Conservation (phyloP, 1,284 basidiomycete species). For the Cutaneotrichosporon cavernicola region DNA sequence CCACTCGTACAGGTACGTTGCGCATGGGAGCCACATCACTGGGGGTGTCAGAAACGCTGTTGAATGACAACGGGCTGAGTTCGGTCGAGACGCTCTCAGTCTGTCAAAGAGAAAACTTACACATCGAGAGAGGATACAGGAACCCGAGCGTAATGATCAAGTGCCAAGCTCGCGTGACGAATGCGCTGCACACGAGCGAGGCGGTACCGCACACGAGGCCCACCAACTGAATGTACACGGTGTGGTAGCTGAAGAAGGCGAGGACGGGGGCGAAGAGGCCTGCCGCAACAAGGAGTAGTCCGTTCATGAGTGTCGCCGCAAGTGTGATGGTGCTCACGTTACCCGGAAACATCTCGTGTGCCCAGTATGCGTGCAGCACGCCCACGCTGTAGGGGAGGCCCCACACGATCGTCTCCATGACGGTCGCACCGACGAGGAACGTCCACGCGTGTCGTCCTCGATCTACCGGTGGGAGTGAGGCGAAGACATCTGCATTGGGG, state of each 20-base stretch:
- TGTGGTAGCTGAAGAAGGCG: not conserved
- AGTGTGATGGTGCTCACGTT: slow-evolving; percentile 29
- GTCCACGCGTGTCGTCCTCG: slow-evolving; percentile 45
- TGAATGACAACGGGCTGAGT: not conserved
- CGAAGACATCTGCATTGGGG: not conserved
- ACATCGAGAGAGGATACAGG: slow-evolving; percentile 43
- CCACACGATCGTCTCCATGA: slow-evolving; percentile 48
- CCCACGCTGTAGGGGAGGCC: slow-evolving; percentile 50
- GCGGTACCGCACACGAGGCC: slow-evolving; percentile 8
- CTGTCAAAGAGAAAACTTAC: slow-evolving; percentile 25
- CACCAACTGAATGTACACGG: slow-evolving; percentile 13
- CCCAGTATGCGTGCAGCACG: slow-evolving; percentile 50
- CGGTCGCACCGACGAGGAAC: slow-evolving; percentile 46
- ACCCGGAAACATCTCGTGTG: slow-evolving; percentile 36
- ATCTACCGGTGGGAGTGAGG: slow-evolving; percentile 43
- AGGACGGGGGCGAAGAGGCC: slow-evolving; percentile 42
- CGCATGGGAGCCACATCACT: slow-evolving; percentile 47
- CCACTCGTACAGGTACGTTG: slow-evolving; percentile 49
- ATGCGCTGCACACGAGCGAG: slow-evolving; percentile 11
- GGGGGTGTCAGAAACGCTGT: not conserved
- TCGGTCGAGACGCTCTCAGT: not conserved
- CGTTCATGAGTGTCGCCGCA: slow-evolving; percentile 46
- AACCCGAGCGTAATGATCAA: slow-evolving; percentile 46
- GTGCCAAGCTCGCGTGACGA: slow-evolving; percentile 44
- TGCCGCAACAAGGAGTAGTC: slow-evolving; percentile 45